A percentile compares a stretch with the other conserved stretches of the same genome.
Conservation (phyloP, 176 grass and related monocot species). For the Paspalum notatum region DNA sequence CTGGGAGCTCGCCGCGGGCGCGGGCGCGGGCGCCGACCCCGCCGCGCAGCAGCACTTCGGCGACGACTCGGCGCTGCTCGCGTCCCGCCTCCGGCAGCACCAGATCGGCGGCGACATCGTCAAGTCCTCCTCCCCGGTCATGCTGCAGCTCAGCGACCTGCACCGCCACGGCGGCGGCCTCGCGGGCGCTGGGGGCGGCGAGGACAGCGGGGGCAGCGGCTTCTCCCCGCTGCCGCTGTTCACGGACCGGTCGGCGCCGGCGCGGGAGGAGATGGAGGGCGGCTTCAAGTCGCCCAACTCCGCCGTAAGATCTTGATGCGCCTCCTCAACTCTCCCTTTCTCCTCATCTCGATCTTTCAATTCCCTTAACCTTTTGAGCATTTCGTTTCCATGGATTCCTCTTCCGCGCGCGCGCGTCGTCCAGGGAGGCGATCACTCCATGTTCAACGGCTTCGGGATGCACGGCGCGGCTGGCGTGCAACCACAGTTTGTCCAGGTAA, state of each 20-base stretch:
- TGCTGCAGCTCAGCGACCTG: constrained; percentile 70
- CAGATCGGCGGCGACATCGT: constrained; percentile 67
- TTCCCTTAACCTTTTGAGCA: neutral
- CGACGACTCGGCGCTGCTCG: constrained; percentile 75
- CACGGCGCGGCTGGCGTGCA: constrained; percentile 30
- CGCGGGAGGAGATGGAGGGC: constrained; percentile 66
- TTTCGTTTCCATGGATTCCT: constrained; percentile 19
- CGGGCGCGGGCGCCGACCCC: constrained; percentile 27
- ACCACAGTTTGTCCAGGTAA: constrained; percentile 54
- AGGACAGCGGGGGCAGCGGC: constrained; percentile 36
- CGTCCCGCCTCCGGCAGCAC: constrained; percentile 71
- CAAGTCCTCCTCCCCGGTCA: constrained; percentile 56
- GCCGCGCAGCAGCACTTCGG: constrained; percentile 51
- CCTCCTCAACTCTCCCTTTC: neutral
- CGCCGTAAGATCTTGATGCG: constrained; percentile 43
- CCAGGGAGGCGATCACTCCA: constrained; percentile 56
- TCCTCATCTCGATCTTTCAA: neutral
- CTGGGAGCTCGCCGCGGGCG: constrained; percentile 51
- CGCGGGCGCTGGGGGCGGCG: no score
- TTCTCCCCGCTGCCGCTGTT: constrained; percentile 67
- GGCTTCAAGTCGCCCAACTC: constrained; percentile 77
- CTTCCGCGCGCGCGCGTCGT: neutral
- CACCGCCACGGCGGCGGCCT: constrained; percentile 49
- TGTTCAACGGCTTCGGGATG: constrained; percentile 60
- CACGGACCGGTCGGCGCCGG: constrained; percentile 47